Evolutionary conservation across 371 early-diverging fungal genomes (phyloP), one percentile per base, ranked within the genome.

Genomic region (Batkoa obscura): DNA sequence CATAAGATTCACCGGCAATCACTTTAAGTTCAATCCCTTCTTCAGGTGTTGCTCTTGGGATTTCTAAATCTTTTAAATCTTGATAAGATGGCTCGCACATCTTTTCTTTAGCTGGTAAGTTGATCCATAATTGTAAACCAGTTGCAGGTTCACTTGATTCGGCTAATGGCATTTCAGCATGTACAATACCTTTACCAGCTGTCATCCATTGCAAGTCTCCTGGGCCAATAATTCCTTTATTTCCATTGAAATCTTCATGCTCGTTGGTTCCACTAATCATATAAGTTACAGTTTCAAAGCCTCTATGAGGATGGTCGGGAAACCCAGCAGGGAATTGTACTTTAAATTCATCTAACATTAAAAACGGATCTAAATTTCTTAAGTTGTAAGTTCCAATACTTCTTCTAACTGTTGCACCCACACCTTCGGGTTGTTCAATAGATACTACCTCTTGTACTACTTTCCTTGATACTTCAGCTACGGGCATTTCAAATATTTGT

Each of bases 91-190:
- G 85, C 42, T 71, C 65, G 33, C 69, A 66, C 80, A 83, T 76
- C 71, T 84, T 84, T 59, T 76, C 68, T 59, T 70, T 66, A 15
- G 62, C 67, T 3, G 81, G 73, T 13, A 83, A 65, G 60, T 81
- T 84, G 59, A 83, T 67, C 79, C 81, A 84, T 54, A 81, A 71
- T 66, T 82, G 83, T 42, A 83, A 64, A 0, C 80, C 81, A 59
- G 77, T 65, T 68, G 75, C 41, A 50, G 61, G 55, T 13, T 9
- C 4, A 45, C 17, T 45, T 61, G 72, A 55, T 61, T 75, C 64
- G 30, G 66, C 53, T 2, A 61, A 55, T 2, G 80, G 82, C 73
- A 78, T 78, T 58, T 81, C 81, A 41, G 79, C 71, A 58, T 80
- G 81, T 2, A 84, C 70, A 15, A 84, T 74, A 17, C 84, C 83